Evolutionary conservation across 2,329 filamentous ascomycete genomes (phyloP).

Genomic region (Colletotrichum karsti): DNA sequence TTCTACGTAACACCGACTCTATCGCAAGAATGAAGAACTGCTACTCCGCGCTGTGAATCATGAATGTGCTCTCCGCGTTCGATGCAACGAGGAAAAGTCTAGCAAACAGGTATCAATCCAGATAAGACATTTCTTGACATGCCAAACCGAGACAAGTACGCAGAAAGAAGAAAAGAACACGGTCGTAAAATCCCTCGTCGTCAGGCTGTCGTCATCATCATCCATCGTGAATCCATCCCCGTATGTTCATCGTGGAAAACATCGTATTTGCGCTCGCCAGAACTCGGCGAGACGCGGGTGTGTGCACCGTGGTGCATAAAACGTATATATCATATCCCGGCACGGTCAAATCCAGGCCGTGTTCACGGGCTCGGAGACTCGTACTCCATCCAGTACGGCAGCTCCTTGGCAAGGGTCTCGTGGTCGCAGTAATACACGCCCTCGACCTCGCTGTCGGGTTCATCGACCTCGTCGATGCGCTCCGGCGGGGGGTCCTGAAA

Average conservation of each 20-base stretch:
- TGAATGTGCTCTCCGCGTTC: background rate
- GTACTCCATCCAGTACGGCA: slow-evolving; percentile 61
- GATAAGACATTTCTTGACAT: background rate
- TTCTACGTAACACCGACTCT: slow-evolving; percentile 8
- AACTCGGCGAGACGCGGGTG: too few relatives aligned
- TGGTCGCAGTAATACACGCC: slow-evolving; percentile 33
- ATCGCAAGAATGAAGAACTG: background rate
- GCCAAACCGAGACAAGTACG: background rate
- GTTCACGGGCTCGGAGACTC: slow-evolving; percentile 19
- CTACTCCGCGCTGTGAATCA: slow-evolving; percentile 7
- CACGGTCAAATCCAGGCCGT: background rate
- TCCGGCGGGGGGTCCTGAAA: slow-evolving; percentile 59
- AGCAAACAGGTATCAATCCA: background rate
- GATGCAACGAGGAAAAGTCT: slow-evolving; percentile 12
- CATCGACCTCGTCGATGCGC: slow-evolving; percentile 62
- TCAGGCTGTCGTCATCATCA: background rate
- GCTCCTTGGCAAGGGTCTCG: slow-evolving; percentile 53
- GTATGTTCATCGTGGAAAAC: background rate
- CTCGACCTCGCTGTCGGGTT: slow-evolving; percentile 55
- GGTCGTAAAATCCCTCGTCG: background rate
- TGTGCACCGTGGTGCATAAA: background rate
- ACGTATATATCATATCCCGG: slow-evolving; percentile 16
- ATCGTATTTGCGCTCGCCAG: background rate
- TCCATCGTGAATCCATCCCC: background rate
- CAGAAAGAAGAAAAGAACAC: background rate